Evolutionary conservation across 371 early-diverging fungal genomes (phyloP), one percentile per base, ranked within the genome.

Genomic region (Conidiobolus incongruus): DNA sequence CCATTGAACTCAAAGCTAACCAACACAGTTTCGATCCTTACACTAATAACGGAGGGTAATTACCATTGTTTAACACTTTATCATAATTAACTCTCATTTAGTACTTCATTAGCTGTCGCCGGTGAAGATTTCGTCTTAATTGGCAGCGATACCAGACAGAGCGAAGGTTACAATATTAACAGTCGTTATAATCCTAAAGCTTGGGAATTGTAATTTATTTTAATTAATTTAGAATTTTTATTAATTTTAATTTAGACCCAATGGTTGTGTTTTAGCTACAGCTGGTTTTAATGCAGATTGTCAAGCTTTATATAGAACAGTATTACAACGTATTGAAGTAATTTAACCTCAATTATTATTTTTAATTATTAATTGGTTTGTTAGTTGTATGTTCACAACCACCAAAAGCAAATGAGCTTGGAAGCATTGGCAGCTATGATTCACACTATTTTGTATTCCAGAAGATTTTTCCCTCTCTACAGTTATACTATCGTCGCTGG

Each of bases 391-490:
- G 67, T 70, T 45, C 83, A 87, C 58, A 68, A 78, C 35, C 93
- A 93, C 61, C 81, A 84, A 34, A 92, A 90, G 59, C 62, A 60
- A 19, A 92, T 99, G 78, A 69, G 75, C 39, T 68, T 72, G 2
- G 64, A 70, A 21, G 88, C 89, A 2, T 55, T 92, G 36, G 99
- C 99, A 16, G 97, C 95, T 62, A 72, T 94, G 78, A 63, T 95
- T 11, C 80, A 87, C 15, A 91, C 81, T 48, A 85, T 89, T 39
- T 61, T 99, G 33, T 98, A 99, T 58, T 66, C 66, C 48, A 78
- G 77, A 53, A 79, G 99, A 32, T 97, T 98, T 65, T 98, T 99
- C 75, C 97, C 98, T 1, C 97, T 94, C 68, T 98, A 92, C 53
- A 75, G 78, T 46, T 92, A 79, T 67, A 81, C 79, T 59, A 70